phyloP scores from a whole-genome alignment of 371 early-diverging fungal species.

The Rhizopus arrhizus region DNA sequence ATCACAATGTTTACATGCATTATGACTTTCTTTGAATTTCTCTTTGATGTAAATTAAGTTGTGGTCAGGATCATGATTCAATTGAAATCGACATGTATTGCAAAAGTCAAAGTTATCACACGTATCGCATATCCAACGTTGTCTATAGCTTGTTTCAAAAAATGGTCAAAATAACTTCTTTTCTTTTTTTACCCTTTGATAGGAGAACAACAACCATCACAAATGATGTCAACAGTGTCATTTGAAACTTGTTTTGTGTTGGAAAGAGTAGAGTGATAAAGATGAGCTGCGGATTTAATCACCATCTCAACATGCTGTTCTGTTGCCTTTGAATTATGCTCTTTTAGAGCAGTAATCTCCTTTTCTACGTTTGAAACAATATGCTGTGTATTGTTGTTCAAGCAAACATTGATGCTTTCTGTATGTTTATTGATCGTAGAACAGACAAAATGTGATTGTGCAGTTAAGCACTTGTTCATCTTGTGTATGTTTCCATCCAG shows the following conservation, averaged over 20 bases:
- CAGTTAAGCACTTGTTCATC: too few relatives aligned
- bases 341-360: constrained; percentile 3
- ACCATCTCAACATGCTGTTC: constrained; percentile 10
- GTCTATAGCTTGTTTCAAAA: neutral
- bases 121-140: constrained; percentile 37
- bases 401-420: too few relatives aligned
- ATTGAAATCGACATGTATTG: constrained; percentile 30
- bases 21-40: neutral
- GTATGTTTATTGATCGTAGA: too few relatives aligned
- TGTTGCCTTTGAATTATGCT: neutral
- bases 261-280: constrained; percentile 18
- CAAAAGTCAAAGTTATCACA: constrained; percentile 55
- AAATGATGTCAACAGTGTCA: neutral
- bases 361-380: constrained; percentile 8
- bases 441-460: too few relatives aligned
- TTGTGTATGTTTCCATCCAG: too few relatives aligned
- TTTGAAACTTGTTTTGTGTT: neutral
- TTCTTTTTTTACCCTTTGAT: neutral
- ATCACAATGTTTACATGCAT: constrained; percentile 4
- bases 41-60: constrained; percentile 32
- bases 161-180: neutral
- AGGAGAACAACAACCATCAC: neutral
- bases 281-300: constrained; percentile 13
- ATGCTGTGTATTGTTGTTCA: neutral
- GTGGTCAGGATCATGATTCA: constrained; percentile 16